Conservation (phyloP, 108 stramenopile genomes). For the Bacterosira constricta region DNA sequence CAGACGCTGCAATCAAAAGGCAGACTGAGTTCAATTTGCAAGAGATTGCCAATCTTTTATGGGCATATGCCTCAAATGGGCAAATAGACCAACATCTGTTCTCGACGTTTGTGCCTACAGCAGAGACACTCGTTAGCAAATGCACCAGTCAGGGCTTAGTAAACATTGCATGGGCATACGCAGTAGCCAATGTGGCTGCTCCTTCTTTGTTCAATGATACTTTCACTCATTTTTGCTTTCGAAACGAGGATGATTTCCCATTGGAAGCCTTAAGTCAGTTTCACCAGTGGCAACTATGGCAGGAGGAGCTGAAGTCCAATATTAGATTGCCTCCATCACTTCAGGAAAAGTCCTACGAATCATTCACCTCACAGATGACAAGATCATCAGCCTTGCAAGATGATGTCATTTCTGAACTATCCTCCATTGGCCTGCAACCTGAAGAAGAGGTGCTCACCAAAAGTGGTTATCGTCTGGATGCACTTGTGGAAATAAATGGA, state of each 20-base stretch:
- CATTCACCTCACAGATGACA: background rate
- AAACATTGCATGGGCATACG: slow-evolving; percentile 35
- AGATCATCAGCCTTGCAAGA: background rate
- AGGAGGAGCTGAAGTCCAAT: background rate
- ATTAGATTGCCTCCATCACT: background rate
- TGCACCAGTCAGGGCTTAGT: slow-evolving; percentile 27
- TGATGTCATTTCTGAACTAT: background rate
- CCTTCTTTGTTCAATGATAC: slow-evolving; percentile 4
- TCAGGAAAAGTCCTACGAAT: background rate
- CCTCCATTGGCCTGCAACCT: background rate
- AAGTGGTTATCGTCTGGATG: background rate
- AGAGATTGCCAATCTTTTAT: slow-evolving; percentile 32
- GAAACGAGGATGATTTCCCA: slow-evolving; percentile 6
- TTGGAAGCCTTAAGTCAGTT: slow-evolving; percentile 9
- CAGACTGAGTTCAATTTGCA: slow-evolving; percentile 17
- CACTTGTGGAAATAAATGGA: background rate
- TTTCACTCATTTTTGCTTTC: slow-evolving; percentile 1
- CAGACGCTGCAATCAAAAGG: background rate
- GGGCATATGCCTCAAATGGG: slow-evolving; percentile 16
- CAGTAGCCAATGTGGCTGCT: slow-evolving; percentile 22
- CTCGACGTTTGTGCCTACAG: background rate
- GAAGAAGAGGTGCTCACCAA: background rate
- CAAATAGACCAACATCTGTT: background rate
- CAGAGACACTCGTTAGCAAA: background rate
- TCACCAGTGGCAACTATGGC: background rate